Evolutionary conservation across 2,329 filamentous ascomycete species (phyloP), one percentile per base, ranked within the genome.

Genomic region (Pleoardoris graminearum): DNA sequence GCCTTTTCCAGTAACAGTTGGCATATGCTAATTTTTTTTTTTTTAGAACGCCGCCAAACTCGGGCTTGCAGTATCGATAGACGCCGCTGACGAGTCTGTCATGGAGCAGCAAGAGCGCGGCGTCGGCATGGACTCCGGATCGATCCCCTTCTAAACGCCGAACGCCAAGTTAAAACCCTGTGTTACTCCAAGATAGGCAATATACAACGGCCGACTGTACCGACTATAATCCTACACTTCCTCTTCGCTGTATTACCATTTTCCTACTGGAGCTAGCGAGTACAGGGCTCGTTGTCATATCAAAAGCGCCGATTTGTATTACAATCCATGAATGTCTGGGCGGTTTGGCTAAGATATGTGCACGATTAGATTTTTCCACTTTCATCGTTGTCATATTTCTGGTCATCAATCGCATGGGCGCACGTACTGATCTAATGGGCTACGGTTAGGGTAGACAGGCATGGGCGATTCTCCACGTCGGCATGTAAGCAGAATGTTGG

Each of bases 31-130:
- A n/a, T n/a, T n/a, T n/a, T n/a, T n/a, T n/a, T n/a, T n/a, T n/a
- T n/a, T n/a, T n/a, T 60, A 99, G 94, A 91, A 94, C 86, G 84
- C 89, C 79, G 90, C 93, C 65, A 97, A 97, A 82, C 85, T 97
- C 66, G 94, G 94, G 64, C 83, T 99, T 60, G 91, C 91, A 56
- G 90, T 99, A 66, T 96, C 92, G 38, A 75, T 76, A 63, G 73
- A 76, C 60, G 70, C 71, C 35, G 70, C 71, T 29, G 70, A 73
- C 55, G 67, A 73, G 59, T 73, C 73, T 47, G 69, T 75, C 47
- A 75, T 75, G 70, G 69, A 72, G 59, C 69, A 73, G 54, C 70
- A 74, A 66, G 71, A 76, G 57, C 58, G 61, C 37, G 62, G 57
- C 38, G 61, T 58, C 30, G 48, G 58, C 48, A 36, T 36, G 33